Conservation (phyloP, 2,329 filamentous ascomycete species). For the Monosporascus sp. region DNA sequence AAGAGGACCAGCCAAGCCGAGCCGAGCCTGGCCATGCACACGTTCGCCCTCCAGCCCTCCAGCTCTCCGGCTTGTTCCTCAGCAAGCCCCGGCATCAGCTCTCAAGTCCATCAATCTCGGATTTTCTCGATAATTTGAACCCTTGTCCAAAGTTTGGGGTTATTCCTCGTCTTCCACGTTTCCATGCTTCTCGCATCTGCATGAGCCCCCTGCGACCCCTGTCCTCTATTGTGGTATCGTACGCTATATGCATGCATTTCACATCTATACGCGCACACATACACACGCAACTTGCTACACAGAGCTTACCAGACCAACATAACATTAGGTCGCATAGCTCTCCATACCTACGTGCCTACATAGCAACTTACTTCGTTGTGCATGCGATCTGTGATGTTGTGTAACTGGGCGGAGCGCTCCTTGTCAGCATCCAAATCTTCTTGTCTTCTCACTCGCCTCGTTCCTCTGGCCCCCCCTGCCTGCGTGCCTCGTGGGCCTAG, state of each 20-base stretch:
- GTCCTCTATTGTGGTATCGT: too few relatives aligned
- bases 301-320: not conserved
- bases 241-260: too few relatives aligned
- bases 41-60: too few relatives aligned
- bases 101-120: too few relatives aligned
- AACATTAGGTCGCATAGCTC: not conserved
- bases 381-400: not conserved
- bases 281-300: too few relatives aligned
- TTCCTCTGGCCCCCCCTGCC: not conserved
- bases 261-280: too few relatives aligned
- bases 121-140: not conserved
- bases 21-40: too few relatives aligned
- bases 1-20: too few relatives aligned
- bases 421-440: not conserved
- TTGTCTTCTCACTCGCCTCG: not conserved
- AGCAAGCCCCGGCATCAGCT: too few relatives aligned
- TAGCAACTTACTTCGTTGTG: not conserved
- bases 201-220: not conserved
- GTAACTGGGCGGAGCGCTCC: not conserved
- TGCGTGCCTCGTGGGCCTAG: not conserved
- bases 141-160: not conserved
- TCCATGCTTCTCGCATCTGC: not conserved
- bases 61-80: too few relatives aligned
- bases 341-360: not conserved
- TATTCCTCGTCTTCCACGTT: conserved; percentile 1